A percentile compares a stretch with the other conserved stretches of the same genome.
Conservation (phyloP, 108 stramenopile species). For the Cyclotella kingstonii region DNA sequence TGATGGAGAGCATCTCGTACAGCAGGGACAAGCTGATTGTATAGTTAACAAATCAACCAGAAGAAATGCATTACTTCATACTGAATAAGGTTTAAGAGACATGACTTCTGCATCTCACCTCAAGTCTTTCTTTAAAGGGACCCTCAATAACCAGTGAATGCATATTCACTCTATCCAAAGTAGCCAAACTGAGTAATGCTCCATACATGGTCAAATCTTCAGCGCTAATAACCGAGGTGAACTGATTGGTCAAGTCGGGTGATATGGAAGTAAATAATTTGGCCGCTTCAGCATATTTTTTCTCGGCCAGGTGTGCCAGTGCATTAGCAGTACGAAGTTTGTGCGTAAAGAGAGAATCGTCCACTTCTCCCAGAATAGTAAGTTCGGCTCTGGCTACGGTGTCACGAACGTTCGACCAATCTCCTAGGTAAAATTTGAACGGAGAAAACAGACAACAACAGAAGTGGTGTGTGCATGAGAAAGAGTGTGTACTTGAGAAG, state of each 20-base stretch:
- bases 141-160: constrained; percentile 39
- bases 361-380: constrained; percentile 9
- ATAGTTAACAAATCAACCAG: constrained; percentile 18
- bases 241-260: constrained; percentile 40
- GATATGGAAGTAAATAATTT: constrained; percentile 29
- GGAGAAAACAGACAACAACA: neutral
- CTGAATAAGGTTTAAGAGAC: constrained; percentile 27
- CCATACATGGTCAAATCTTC: constrained; percentile 81
- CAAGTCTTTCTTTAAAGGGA: constrained; percentile 48
- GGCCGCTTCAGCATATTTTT: constrained; percentile 39
- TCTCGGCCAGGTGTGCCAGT: constrained; percentile 40
- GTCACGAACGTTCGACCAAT: constrained; percentile 32
- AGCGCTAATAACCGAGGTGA: constrained; percentile 38
- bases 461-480: neutral
- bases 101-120: constrained; percentile 50
- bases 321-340: constrained; percentile 44
- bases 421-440: constrained; percentile 8
- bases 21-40: constrained; percentile 39
- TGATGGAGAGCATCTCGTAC: constrained; percentile 41
- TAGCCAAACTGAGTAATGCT: constrained; percentile 55
- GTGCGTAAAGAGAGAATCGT: constrained; percentile 29
- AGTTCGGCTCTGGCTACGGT: constrained; percentile 39
- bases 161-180: constrained; percentile 35
- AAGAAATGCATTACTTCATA: constrained; percentile 26
- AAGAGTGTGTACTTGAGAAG: neutral